Evolutionary conservation across 164 flowering plant genomes (phyloP), one percentile per base, ranked within the genome.

Genomic region (Buxus sempervirens): DNA sequence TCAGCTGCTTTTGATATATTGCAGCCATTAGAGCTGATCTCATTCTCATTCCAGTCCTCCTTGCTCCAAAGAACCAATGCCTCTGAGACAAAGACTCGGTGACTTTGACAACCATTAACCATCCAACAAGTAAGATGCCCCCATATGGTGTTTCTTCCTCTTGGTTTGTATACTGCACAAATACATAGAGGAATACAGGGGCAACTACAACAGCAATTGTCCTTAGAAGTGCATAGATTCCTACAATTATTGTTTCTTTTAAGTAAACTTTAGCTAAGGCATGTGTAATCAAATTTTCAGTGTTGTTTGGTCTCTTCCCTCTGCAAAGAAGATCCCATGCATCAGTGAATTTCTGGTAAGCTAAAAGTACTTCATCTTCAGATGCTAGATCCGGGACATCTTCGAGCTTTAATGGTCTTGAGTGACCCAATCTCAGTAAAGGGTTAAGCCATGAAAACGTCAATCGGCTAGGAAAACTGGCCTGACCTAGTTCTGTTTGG

Each of bases 1-100:
- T 90, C 9, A 91, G 83, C 73, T 81, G 86, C 77, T 91, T 94
- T 22, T 77, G 75, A 58, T 86, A 88, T 2, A 84, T 73, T 0
- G 90, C 90, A 27, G 80, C 91, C 90, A 87, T 90, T 21, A 94
- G 69, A 68, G 91, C 84, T 13, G 98, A 91, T 73, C 98, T 78
- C 81, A 94, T 85, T 63, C 83, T 80, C 95, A 90, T 82, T 1
- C 98, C 97, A 6, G 72, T 76, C 70, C 88, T 82, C 63, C 90
- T 82, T 7, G 94, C 66, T 54, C 65, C 54, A 58, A 91, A 91
- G 67, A 54, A 84, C 81, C 83, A 88, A 67, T 87, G 92, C 57
- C 97, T 76, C 70, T 85, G 87, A 10, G 89, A 76, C 25, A 93
- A 62, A 3, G 94, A 91, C 63, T 91, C 98, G 0, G 83, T 73